Percentiles rank a stretch among this genome's conserved stretches.
These are phyloP conservation scores for Clausena lansium DNA, from an alignment of 345 rosid species.

Conservation along the genomic window DNA sequence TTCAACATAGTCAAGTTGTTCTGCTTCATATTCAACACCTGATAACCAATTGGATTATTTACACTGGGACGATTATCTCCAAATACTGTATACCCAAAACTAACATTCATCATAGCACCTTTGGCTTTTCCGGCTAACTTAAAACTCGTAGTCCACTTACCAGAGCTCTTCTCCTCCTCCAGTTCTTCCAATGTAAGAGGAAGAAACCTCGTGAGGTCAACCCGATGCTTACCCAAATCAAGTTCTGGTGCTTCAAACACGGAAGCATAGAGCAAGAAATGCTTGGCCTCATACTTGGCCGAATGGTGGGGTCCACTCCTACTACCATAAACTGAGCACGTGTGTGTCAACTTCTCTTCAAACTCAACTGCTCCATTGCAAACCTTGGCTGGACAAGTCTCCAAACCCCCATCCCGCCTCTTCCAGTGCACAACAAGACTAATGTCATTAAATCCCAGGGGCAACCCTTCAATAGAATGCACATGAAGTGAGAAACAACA, in stretches of 20 bases:
- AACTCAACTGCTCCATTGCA: slow-evolving; percentile 62
- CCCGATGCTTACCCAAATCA: slow-evolving; percentile 95
- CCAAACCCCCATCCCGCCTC: slow-evolving; percentile 74
- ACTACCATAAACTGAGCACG: slow-evolving; percentile 76
- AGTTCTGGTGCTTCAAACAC: slow-evolving; percentile 58
- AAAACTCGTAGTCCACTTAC: slow-evolving; percentile 91
- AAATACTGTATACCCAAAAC: slow-evolving; percentile 76
- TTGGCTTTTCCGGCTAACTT: slow-evolving; percentile 76
- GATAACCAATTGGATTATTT: slow-evolving; percentile 32
- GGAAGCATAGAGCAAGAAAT: slow-evolving; percentile 75
- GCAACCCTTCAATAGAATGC: slow-evolving; percentile 68
- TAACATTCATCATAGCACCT: slow-evolving; percentile 73
- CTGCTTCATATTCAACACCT: slow-evolving; percentile 39
- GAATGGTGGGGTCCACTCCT: slow-evolving; percentile 84
- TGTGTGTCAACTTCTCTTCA: slow-evolving; percentile 68
- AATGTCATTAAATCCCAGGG: slow-evolving; percentile 46
- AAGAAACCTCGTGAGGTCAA: slow-evolving; percentile 87
- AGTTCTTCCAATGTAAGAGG: slow-evolving; percentile 91
- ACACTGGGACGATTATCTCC: slow-evolving; percentile 47
- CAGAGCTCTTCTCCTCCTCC: slow-evolving; percentile 87
- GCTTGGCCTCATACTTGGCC: slow-evolving; percentile 92
- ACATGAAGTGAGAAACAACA: slow-evolving; percentile 83
- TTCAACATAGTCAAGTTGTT: slow-evolving; percentile 32
- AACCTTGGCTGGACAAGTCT: slow-evolving; percentile 63
- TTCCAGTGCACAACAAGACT: slow-evolving; percentile 81